Percentiles rank a stretch among this genome's conserved stretches.
Conservation (phyloP, 352 stramenopile genomes). For the Globisporangium megalacanthum region DNA sequence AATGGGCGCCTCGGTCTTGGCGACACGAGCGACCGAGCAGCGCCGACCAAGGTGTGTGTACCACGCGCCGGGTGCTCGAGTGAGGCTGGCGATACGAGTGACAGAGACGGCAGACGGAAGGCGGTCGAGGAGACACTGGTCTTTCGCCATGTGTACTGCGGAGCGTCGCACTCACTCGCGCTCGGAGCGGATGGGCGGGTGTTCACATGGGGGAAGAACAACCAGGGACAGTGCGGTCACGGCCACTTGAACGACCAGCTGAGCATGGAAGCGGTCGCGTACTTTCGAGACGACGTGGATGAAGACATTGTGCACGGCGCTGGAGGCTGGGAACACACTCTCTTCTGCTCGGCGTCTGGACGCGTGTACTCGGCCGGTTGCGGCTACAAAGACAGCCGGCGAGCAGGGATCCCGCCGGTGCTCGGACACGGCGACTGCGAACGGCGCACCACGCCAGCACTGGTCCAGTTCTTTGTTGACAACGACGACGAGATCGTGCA, state of each 20-base stretch:
- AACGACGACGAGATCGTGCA: conserved; percentile 48
- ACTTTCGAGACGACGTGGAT: conserved; percentile 43
- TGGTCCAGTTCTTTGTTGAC: conserved; percentile 49
- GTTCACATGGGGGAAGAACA: conserved; percentile 82
- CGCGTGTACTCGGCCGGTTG: conserved; percentile 72
- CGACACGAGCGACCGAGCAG: conserved; percentile 67
- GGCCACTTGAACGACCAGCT: conserved; percentile 73
- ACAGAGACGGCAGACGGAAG: not conserved
- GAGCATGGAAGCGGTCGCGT: conserved; percentile 42
- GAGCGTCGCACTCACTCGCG: conserved; percentile 72
- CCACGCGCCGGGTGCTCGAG: not conserved
- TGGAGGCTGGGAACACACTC: conserved; percentile 78
- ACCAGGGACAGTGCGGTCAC: conserved; percentile 79
- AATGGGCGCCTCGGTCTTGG: conserved; percentile 79
- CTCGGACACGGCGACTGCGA: conserved; percentile 71
- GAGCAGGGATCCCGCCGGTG: conserved; percentile 75
- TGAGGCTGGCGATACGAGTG: not conserved
- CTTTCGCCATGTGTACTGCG: conserved; percentile 55
- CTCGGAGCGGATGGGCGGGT: conserved; percentile 44
- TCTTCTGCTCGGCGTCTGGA: conserved; percentile 62
- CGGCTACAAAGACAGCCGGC: conserved; percentile 81
- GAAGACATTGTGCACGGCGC: conserved; percentile 46
- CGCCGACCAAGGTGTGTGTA: conserved; percentile 23
- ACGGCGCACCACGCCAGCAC: conserved; percentile 47
- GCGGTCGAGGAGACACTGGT: not conserved